These are phyloP conservation scores for Umbilicaria muhlenbergii DNA, from an alignment of 495 filamentous ascomycete species.

Conservation along the genomic window DNA sequence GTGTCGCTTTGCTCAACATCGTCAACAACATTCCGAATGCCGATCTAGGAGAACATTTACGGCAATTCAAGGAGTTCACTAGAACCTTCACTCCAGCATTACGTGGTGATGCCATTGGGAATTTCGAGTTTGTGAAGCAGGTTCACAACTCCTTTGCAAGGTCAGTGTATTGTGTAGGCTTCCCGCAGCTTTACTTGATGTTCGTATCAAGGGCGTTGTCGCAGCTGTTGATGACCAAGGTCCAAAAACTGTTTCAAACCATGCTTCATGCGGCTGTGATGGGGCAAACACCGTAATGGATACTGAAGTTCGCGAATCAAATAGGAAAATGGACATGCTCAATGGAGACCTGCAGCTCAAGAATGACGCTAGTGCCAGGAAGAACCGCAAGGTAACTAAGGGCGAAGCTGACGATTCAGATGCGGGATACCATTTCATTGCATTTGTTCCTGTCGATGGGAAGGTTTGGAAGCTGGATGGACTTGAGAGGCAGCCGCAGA, in stretches of 20 bases:
- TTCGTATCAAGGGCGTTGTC: too few species aligned
- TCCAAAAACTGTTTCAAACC: background rate
- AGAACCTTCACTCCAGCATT: conserved; percentile 49
- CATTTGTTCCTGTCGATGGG: conserved; percentile 63
- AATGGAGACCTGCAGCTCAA: conserved; percentile 56
- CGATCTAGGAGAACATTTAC: conserved; percentile 48
- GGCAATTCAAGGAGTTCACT: conserved; percentile 56
- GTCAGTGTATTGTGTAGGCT: conserved; percentile 26
- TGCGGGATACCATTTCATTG: conserved; percentile 69
- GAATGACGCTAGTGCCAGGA: conserved; percentile 36
- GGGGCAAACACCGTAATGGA: too few species aligned
- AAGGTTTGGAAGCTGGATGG: conserved; percentile 86
- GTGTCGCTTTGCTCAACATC: conserved; percentile 77
- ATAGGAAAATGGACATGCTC: conserved; percentile 61
- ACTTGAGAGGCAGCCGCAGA: conserved; percentile 54
- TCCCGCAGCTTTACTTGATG: too few species aligned
- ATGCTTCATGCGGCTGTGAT: background rate
- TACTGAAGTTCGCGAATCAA: background rate
- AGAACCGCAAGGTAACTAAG: conserved; percentile 13
- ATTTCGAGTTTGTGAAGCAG: conserved; percentile 59
- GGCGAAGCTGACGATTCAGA: conserved; percentile 31
- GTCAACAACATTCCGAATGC: conserved; percentile 63
- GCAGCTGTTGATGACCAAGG: too few species aligned
- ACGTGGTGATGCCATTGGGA: conserved; percentile 57
- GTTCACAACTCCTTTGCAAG: conserved; percentile 80